Percentiles rank a stretch among this genome's conserved stretches.
Evolutionary conservation across 305 asterid genomes (phyloP).

Genomic region (Fraxinus floribunda): DNA sequence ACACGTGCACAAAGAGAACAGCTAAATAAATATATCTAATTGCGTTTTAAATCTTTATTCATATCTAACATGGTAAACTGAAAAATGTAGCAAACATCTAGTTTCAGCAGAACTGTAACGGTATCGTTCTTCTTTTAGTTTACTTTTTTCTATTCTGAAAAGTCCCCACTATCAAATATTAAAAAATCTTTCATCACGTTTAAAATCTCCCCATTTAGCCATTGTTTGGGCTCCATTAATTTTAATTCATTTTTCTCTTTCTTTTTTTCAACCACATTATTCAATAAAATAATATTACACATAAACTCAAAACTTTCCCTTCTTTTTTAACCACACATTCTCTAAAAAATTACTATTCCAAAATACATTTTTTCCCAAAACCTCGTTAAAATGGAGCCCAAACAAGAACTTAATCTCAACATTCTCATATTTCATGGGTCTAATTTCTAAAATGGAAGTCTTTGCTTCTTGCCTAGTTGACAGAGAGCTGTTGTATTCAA

Average conservation of each 20-base stretch:
- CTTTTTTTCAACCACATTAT: neutral
- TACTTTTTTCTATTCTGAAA: neutral
- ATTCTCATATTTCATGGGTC: neutral
- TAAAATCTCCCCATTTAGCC: neutral
- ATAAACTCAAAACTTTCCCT: neutral
- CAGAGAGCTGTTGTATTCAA: neutral
- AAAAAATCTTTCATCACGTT: neutral
- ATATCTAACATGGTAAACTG: neutral
- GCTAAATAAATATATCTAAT: neutral
- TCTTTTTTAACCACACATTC: neutral
- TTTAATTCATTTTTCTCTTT: neutral
- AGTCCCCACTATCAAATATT: conserved; percentile 8
- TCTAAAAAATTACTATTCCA: neutral
- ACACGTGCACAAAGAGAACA: neutral
- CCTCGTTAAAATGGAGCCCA: neutral
- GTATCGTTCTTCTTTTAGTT: neutral
- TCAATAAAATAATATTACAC: neutral
- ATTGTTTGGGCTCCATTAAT: neutral
- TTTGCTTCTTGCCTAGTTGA: neutral
- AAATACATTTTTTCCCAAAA: neutral
- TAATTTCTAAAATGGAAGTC: neutral
- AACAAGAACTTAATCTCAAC: neutral
- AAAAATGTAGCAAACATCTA: neutral
- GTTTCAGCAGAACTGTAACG: neutral
- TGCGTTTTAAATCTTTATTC: neutral